phyloP scores from a whole-genome alignment of 352 stramenopile genomes.

The Globisporangium camurandrum region DNA sequence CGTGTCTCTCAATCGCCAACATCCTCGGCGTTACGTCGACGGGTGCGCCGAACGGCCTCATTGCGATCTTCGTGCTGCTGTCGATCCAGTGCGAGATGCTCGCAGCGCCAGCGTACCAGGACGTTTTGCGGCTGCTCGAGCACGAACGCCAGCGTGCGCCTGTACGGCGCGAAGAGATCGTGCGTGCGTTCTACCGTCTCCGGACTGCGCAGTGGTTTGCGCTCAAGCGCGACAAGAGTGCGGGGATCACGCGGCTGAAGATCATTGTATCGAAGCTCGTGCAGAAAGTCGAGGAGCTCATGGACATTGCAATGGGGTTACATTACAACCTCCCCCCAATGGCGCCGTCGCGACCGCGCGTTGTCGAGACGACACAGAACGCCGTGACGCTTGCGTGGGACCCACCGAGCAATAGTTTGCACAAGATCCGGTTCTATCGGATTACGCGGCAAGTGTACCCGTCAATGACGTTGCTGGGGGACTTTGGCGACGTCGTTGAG shows the following conservation, averaged over 20 bases:
- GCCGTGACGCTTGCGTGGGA: slow-evolving; percentile 70
- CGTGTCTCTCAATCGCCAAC: slow-evolving; percentile 66
- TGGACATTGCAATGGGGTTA: slow-evolving; percentile 82
- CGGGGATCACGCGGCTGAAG: slow-evolving; percentile 74
- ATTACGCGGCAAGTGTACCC: slow-evolving; percentile 77
- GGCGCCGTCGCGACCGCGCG: slow-evolving; percentile 45
- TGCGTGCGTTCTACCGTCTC: slow-evolving; percentile 51
- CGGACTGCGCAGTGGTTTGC: slow-evolving; percentile 68
- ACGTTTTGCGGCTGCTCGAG: slow-evolving; percentile 41
- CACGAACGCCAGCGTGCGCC: slow-evolving; percentile 40
- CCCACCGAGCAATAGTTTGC: slow-evolving; percentile 42
- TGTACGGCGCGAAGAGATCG: slow-evolving; percentile 49
- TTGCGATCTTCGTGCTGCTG: slow-evolving; percentile 76
- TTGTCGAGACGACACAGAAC: slow-evolving; percentile 62
- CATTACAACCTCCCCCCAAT: slow-evolving; percentile 81
- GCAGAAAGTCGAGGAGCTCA: slow-evolving; percentile 84
- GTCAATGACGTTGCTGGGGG: slow-evolving; percentile 72
- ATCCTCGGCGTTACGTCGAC: slow-evolving; percentile 53
- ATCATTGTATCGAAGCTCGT: slow-evolving; percentile 85
- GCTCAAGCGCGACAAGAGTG: slow-evolving; percentile 81
- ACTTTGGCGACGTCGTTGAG: slow-evolving; percentile 76
- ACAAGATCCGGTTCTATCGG: slow-evolving; percentile 80
- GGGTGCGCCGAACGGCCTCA: slow-evolving; percentile 50
- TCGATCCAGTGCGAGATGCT: slow-evolving; percentile 82
- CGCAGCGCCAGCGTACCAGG: slow-evolving; percentile 42